Evolutionary conservation across 371 early-diverging fungal species (phyloP), one percentile per base, ranked within the genome.

Genomic region (Haplosporangium sp.): DNA sequence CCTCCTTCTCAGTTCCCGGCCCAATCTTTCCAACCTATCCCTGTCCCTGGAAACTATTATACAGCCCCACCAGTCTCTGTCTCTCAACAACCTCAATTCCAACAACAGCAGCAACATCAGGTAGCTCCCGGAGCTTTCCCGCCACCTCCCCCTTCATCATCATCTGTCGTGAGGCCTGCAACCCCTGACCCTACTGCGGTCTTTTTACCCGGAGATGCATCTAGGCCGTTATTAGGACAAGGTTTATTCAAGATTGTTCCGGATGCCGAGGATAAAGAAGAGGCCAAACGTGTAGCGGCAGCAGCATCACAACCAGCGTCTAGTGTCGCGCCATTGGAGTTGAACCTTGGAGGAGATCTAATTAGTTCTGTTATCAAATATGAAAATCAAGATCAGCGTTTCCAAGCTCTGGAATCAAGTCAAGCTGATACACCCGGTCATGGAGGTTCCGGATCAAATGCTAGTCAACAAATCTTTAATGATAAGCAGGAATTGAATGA

Each of bases 171-270:
- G 11, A 50, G 56, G 5, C 6, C 68, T 8, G 8, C 48, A 34
- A 68, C 71, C 10, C 74, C 79, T 1, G 71, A 67, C 13, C 50
- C 72, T 8, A 55, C 35, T 9, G 37, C 66, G 5, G 64, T 81
- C 42, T 81, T 69, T 45, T 55, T 81, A 11, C 82, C 82, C 0
- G 82, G 75, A 20, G 82, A 81, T 53, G 27, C 67, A 17, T 72
- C 82, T 15, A 67, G 82, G 53, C 69, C 72, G 3, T 39, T 81
- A 4, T 72, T 81, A 34, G 69, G 82, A 15, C 82, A 81, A 19
- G 82, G 82, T 7, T 52, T 81, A 4, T 81, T 72, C 75, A 81
- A 81, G 50, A 71, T 81, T 38, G 75, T 81, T 2, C 82, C 82
- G 2, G 79, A 78, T 71, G 74, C 70, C n/a, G 82, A 81, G 56